phyloP scores from a whole-genome alignment of 345 rosid species.

The Geranium brycei region DNA sequence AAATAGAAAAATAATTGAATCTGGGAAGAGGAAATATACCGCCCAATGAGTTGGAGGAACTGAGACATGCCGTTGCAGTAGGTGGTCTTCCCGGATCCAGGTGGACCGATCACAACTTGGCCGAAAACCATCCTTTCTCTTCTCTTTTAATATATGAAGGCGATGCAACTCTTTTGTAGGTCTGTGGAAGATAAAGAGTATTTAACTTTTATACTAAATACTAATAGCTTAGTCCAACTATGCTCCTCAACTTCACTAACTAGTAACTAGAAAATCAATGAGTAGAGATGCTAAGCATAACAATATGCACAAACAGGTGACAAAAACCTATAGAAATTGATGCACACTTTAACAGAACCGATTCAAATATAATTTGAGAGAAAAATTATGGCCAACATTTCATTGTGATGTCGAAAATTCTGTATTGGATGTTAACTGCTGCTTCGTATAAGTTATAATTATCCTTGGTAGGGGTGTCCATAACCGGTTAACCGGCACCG shows the following conservation, averaged over 20 bases:
- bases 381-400: too few species aligned
- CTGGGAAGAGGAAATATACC: slow-evolving; percentile 25
- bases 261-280: background rate
- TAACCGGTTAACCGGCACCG: too few species aligned
- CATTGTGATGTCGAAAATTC: too few species aligned
- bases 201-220: background rate
- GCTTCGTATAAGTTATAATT: too few species aligned
- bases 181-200: background rate
- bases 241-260: background rate
- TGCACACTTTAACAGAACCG: background rate
- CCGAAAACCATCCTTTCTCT: slow-evolving; percentile 58
- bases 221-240: background rate
- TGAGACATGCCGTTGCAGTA: slow-evolving; percentile 98
- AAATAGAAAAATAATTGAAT: background rate
- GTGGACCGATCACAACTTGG: slow-evolving; percentile 90
- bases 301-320: background rate
- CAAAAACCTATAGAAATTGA: background rate
- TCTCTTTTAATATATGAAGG: background rate
- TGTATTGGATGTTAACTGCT: too few species aligned
- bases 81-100: slow-evolving; percentile 95
- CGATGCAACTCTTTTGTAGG: background rate
- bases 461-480: too few species aligned
- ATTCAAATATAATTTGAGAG: too few species aligned
- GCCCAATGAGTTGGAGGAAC: slow-evolving; percentile 72
- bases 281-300: background rate